Base-by-base conservation (phyloP, 257 asterid species). In the Solanum bukasovii region DNA sequence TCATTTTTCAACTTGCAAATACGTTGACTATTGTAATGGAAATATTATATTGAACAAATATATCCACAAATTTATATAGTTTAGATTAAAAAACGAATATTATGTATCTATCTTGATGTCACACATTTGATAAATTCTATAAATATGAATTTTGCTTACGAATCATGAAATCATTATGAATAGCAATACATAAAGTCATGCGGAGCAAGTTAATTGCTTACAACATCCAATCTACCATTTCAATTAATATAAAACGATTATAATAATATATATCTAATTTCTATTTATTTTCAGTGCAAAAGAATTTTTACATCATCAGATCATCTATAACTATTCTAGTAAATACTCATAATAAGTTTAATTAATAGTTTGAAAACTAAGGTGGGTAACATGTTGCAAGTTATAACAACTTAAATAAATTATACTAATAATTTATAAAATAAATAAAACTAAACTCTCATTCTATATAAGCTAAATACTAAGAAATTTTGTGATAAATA, bases 241-340 rank as follows among this genome's bases (percentile, higher is more conserved):
- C n/a, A 44, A 44, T 5, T 78, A n/a, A 9, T 73, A 10, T 20
- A 1, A 8, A 38, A n/a, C 0, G 23, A 40, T 8, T 77, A 77
- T 40, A 77, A 25, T n/a, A 77, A 40, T n/a, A 23, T n/a, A 20
- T 25, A 4, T 40, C 4, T 13, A 78, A 78, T 33, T 7, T 78
- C 0, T 13, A n/a, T 25, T 1, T 13, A 7, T 20, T 42, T 1
- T 23, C 13, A 0, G 1, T 63, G 2, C 0, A 3, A 0, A 56
- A 56, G 5, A 20, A 7, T 56, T 56, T 56, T 20, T 20, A 56
- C 1, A 56, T 56, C 10, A 56, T 20, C 25, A 20, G 4, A 1
- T 56, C 65, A 0, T 20, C 0, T 56, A 2, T 56, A 18, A 33
- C 34, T 33, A 59, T 20, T 56, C 25, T 20, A 56, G 70, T 63